phyloP scores from a whole-genome alignment of 805 yeast genomes.

The Barnettozyma wickerhamii region DNA sequence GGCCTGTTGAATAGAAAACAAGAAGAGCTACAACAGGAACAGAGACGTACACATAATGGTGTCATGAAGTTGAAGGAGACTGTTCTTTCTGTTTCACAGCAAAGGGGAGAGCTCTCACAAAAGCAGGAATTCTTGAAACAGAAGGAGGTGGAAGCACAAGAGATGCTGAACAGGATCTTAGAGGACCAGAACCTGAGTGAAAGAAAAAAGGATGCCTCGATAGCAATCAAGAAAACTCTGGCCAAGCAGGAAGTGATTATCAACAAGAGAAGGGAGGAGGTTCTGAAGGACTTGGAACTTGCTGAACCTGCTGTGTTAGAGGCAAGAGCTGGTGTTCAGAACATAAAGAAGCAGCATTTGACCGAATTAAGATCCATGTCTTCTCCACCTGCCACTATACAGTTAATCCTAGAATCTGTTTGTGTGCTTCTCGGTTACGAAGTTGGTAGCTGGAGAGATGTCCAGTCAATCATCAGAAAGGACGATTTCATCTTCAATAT shows the following conservation, averaged over 20 bases:
- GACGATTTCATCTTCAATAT: constrained; percentile 87
- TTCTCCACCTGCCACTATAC: constrained; percentile 87
- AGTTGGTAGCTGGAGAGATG: constrained; percentile 72
- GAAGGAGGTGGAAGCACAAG: constrained; percentile 67
- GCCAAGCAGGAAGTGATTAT: constrained; percentile 63
- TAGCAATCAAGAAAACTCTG: constrained; percentile 67
- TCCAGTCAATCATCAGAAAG: constrained; percentile 69
- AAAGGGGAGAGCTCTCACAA: constrained; percentile 48
- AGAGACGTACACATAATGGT: constrained; percentile 70
- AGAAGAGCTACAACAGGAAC: constrained; percentile 52
- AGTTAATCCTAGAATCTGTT: constrained; percentile 81
- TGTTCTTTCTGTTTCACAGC: constrained; percentile 60
- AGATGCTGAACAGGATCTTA: constrained; percentile 71
- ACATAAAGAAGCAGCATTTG: constrained; percentile 86
- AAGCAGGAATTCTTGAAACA: constrained; percentile 45
- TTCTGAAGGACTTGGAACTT: constrained; percentile 57
- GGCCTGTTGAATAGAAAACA: constrained; percentile 39
- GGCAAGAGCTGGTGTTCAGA: constrained; percentile 87
- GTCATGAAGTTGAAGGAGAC: constrained; percentile 74
- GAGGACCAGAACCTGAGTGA: constrained; percentile 90
- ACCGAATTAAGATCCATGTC: constrained; percentile 86
- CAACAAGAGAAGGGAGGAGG: constrained; percentile 46
- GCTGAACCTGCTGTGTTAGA: constrained; percentile 84
- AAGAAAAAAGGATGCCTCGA: constrained; percentile 79
- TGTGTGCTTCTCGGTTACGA: constrained; percentile 75